These are phyloP conservation scores for Iodosphaeria phyllophila DNA, from an alignment of 2,329 filamentous ascomycete genomes.

Conservation along the genomic window DNA sequence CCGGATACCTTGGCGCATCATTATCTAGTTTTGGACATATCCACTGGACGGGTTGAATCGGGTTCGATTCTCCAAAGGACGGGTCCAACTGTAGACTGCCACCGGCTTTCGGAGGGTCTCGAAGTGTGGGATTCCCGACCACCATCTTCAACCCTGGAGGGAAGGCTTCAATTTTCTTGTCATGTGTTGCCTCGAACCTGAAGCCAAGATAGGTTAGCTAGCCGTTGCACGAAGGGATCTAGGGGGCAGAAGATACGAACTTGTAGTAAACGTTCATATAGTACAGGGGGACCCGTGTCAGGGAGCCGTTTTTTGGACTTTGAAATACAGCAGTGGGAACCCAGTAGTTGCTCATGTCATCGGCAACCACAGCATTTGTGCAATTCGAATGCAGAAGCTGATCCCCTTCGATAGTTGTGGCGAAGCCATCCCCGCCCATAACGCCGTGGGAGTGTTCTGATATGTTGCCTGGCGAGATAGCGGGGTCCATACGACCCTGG, in stretches of 20 bases:
- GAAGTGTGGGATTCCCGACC: constrained; percentile 40
- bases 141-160: constrained; percentile 55
- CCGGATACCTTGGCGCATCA: constrained; percentile 31
- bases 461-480: constrained; percentile 39
- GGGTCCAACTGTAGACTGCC: constrained; percentile 31
- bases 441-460: constrained; percentile 51
- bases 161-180: constrained; percentile 51
- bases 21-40: constrained; percentile 37
- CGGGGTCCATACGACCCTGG: constrained; percentile 45
- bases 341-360: constrained; percentile 64
- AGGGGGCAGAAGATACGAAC: too few relatives aligned
- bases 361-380: constrained; percentile 49
- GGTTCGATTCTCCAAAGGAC: constrained; percentile 18
- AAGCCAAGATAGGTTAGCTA: constrained; percentile 11
- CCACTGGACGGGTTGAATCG: constrained; percentile 35
- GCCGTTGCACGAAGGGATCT: not conserved
- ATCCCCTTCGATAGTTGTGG: constrained; percentile 39
- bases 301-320: constrained; percentile 39
- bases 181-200: constrained; percentile 41
- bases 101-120: constrained; percentile 35
- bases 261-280: constrained; percentile 68
- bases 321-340: constrained; percentile 52
- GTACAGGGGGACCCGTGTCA: constrained; percentile 48
- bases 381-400: constrained; percentile 43
- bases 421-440: constrained; percentile 52